phyloP scores from a whole-genome alignment of 73 alveolate species.

The Durusdinium trenchii region DNA sequence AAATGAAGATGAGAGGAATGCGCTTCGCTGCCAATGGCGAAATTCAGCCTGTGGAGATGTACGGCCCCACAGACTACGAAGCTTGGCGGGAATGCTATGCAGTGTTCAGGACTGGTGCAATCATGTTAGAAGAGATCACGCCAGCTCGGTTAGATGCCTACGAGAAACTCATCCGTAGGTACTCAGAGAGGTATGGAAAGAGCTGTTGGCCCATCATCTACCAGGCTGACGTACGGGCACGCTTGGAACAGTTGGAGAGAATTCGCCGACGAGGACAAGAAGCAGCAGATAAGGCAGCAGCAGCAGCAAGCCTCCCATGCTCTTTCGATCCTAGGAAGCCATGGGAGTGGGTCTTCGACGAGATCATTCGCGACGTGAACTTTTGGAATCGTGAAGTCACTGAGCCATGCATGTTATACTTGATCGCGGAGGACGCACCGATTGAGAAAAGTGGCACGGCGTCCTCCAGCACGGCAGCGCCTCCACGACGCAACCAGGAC shows the following conservation, averaged over 20 bases:
- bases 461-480: background rate
- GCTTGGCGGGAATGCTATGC: constrained; percentile 67
- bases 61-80: constrained; percentile 63
- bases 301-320: background rate
- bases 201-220: constrained; percentile 63
- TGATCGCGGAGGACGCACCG: constrained; percentile 18
- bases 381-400: constrained; percentile 30
- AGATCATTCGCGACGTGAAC: background rate
- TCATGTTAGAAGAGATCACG: constrained; percentile 55
- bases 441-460: background rate
- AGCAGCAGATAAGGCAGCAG: background rate
- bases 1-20: constrained; percentile 38
- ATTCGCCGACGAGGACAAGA: constrained; percentile 1
- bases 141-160: constrained; percentile 39
- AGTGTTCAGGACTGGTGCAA: constrained; percentile 64
- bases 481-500: too few species aligned
- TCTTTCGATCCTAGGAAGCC: background rate
- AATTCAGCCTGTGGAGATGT: constrained; percentile 27
- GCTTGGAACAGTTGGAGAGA: constrained; percentile 1
- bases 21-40: constrained; percentile 19
- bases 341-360: constrained; percentile 65
- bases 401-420: constrained; percentile 12
- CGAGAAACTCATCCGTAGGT: constrained; percentile 34
- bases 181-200: constrained; percentile 31
- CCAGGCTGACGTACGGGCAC: constrained; percentile 75